Base-by-base conservation (phyloP, 2,329 filamentous ascomycete genomes). In the Mollisiaceae sp. region DNA sequence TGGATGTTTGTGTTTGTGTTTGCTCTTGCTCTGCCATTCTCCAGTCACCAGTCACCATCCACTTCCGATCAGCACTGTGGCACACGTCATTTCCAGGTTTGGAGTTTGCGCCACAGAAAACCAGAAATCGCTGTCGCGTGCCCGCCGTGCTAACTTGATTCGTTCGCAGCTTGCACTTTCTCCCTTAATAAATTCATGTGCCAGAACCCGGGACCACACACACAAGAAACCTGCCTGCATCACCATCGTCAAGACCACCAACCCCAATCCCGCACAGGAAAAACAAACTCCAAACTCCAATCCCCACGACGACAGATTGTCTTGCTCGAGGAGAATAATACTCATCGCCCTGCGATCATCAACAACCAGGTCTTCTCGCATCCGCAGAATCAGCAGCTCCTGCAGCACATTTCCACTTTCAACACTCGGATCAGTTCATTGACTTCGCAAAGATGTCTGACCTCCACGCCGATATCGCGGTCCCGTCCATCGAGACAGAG, bases 401-500 rank as follows among this genome's bases (percentile, higher is more conserved):
- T 27, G 35, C 50, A 35, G 27, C 58, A 52, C 12, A 38, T 60
- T 27, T 65, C 62, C 47, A 38, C 18, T 22, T 22, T 60, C 27
- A 47, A 41, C 50, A 43, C 60, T 20, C 64, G 18, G 54, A 57
- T 59, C 64, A 62, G 24, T 56, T 43, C 61, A 59, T 66, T 56
- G 38, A 60, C 45, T 64, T 65, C 52, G 20, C 56, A 20, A 70
- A 50, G 38, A 73, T 73, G 72, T 72, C 72, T 45, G 67, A 70
- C 57, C 60, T 68, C 54, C 64, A 62, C 65, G 39, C 54, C 60
- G 70, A 72, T 60, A 67, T 59, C 12, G 61, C 66, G 41, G 50
- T 72, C 52, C 68, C 70, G 20, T 73, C 71, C 59, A 69, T 72
- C 65, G 71, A 73, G 68, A 68, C 62, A n/a, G 43, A 55, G 50